Evolutionary conservation across 2,329 filamentous ascomycete genomes (phyloP), one percentile per base, ranked within the genome.

Genomic region (Stagonosporopsis tanaceti): DNA sequence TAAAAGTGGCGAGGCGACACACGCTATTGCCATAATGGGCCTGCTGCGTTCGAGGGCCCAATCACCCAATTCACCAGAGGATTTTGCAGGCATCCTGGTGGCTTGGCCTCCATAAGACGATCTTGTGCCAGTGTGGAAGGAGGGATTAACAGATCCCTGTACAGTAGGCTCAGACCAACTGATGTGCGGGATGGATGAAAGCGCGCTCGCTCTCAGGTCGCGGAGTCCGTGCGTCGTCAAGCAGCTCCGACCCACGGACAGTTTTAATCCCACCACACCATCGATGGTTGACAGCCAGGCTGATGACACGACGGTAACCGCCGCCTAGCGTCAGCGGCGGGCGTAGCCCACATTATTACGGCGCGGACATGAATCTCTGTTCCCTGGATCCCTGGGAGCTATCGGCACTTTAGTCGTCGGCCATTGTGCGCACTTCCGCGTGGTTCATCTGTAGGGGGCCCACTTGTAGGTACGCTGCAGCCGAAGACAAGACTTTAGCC

Each of bases 101-200:
- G 58, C 68, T 71, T 71, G 68, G 69, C 68, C 60, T 63, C 46
- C 54, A 60, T 58, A 65, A 61, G 68, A 64, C 65, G 69, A 72
- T 71, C 69, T 71, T 72, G 67, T 46, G 63, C 68, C 61, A 64
- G 68, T 64, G 62, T 67, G 66, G 68, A 63, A 72, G 69, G 69
- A 69, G 67, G 62, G 59, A 53, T 57, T 57, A 45, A 35, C 59
- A 60, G 45, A 61, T 62, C 66, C 65, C 68, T 67, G 66, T 62
- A 56, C 24, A 46, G 64, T 64, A 37, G 42, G 72, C 69, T 71
- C 63, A 67, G 67, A 67, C 72, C 69, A 72, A 71, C 65, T 73
- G 73, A 76, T 76, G 72, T 74, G 74, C 73, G 72, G 72, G 70
- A 75, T 72, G 71, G 71, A 71, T 74, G 72, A 68, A 66, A 61